Conservation (phyloP, 768 basidiomycete genomes). For the Naematelia encephala region DNA sequence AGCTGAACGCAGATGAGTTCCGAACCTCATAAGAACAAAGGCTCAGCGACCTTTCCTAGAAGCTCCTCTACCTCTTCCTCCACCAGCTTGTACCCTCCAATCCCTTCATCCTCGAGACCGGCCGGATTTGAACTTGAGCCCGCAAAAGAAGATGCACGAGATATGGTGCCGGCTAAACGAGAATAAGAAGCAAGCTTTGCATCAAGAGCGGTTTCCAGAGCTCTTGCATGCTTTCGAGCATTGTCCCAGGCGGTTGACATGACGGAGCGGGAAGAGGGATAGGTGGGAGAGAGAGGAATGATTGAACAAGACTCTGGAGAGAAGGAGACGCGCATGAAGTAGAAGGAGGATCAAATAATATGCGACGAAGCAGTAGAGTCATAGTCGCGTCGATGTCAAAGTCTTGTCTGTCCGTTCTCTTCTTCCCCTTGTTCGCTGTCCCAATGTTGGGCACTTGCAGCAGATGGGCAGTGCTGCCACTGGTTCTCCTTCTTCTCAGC, state of each 20-base stretch:
- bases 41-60: conserved; percentile 66
- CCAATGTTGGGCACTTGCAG: neutral
- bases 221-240: conserved; percentile 84
- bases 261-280: neutral
- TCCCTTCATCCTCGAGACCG: conserved; percentile 57
- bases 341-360: neutral
- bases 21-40: neutral
- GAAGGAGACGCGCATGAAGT: too few relatives aligned
- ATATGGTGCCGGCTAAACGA: conserved; percentile 64
- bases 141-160: conserved; percentile 56
- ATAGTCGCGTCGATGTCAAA: too few relatives aligned
- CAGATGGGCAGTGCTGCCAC: neutral
- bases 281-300: too few relatives aligned
- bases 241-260: conserved; percentile 63
- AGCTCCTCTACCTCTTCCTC: conserved; percentile 84
- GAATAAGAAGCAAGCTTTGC: conserved; percentile 86
- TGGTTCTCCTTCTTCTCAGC: neutral
- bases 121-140: conserved; percentile 55
- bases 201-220: conserved; percentile 88
- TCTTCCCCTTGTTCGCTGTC: too few relatives aligned
- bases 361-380: neutral
- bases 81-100: conserved; percentile 61
- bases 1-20: conserved; percentile 58
- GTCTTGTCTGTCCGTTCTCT: too few relatives aligned
- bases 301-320: too few relatives aligned